phyloP scores from a whole-genome alignment of 192 early-diverging fungal species.

The Linnemannia zychae region DNA sequence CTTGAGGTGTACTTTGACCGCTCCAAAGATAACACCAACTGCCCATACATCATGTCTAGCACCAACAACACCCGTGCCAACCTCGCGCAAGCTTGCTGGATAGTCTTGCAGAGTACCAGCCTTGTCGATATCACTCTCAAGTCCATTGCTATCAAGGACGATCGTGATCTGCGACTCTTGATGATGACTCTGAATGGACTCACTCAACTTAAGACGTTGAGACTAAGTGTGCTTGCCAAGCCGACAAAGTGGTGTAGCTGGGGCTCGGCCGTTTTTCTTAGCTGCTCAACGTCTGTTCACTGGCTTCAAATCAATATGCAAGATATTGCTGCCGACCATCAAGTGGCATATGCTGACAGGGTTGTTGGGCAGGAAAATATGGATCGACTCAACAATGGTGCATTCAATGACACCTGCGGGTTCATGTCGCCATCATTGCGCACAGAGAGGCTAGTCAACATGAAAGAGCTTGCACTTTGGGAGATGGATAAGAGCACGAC shows the following conservation, averaged over 20 bases:
- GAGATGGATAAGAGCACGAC: slow-evolving; percentile 2
- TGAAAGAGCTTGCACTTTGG: neutral
- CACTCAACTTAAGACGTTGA: neutral
- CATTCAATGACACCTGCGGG: neutral
- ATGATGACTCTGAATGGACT: neutral
- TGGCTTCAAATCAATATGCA: neutral
- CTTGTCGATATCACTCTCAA: neutral
- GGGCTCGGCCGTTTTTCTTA: neutral
- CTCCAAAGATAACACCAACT: neutral
- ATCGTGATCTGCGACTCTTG: neutral
- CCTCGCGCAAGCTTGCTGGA: neutral
- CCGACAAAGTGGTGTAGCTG: neutral
- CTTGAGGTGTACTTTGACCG: neutral
- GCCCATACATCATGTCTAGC: neutral
- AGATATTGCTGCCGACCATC: neutral
- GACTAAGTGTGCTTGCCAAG: neutral
- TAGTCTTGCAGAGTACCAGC: neutral
- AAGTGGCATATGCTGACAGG: neutral
- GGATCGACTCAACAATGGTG: neutral
- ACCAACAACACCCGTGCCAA: neutral
- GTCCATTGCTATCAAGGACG: neutral
- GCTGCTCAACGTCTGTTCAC: neutral
- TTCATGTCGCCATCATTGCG: neutral
- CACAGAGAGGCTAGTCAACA: neutral
- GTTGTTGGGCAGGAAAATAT: neutral